These are phyloP conservation scores for Rhododendron vialii DNA, from an alignment of 148 eudicot genomes.

Conservation along the genomic window DNA sequence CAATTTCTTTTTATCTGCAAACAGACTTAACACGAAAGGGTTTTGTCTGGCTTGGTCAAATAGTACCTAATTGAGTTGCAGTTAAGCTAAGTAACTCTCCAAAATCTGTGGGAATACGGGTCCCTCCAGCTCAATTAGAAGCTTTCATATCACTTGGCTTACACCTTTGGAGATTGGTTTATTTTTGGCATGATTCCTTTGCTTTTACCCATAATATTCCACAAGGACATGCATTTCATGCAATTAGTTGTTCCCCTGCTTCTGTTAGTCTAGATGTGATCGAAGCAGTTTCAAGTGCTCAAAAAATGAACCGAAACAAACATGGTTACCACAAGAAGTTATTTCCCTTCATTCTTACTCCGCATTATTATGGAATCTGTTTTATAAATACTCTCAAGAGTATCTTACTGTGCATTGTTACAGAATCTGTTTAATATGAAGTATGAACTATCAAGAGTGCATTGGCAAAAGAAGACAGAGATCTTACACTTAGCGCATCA, in stretches of 20 bases:
- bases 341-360: not conserved
- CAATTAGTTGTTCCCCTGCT: not conserved
- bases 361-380: not conserved
- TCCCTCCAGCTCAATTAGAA: not conserved
- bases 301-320: no score
- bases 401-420: not conserved
- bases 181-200: not conserved
- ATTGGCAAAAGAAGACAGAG: not conserved
- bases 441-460: not conserved
- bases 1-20: not conserved
- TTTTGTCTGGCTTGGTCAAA: not conserved
- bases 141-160: not conserved
- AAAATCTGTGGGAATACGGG: not conserved
- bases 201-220: not conserved
- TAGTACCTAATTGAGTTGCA: not conserved
- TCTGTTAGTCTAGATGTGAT: not conserved
- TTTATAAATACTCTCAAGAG: no score
- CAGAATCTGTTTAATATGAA: no score
- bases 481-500: constrained; percentile 66
- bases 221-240: not conserved
- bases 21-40: not conserved
- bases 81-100: not conserved
- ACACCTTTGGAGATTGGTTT: not conserved
- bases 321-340: not conserved
- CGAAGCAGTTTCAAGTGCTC: not conserved